A percentile compares a stretch with the other conserved stretches of the same genome.
Conservation (phyloP, 805 yeast species). For the Schwanniomyces pseudopolymorphus region DNA sequence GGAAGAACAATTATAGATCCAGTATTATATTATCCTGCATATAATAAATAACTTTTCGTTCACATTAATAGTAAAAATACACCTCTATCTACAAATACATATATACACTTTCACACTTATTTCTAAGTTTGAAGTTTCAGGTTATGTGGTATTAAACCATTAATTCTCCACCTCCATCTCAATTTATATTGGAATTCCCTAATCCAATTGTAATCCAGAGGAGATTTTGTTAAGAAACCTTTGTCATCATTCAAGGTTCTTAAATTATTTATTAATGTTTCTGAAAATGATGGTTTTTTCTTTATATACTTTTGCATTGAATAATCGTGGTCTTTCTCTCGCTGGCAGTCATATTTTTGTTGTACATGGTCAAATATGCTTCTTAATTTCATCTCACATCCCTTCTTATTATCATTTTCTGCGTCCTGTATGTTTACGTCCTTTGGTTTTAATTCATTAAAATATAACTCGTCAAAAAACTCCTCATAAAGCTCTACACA, state of each 20-base stretch:
- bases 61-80: neutral
- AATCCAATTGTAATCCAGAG: slow-evolving; percentile 12
- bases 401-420: neutral
- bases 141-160: slow-evolving; percentile 17
- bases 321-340: neutral
- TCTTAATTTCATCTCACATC: slow-evolving; percentile 11
- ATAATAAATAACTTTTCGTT: neutral
- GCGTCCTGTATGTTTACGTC: neutral
- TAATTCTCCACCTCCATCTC: slow-evolving; percentile 23
- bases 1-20: neutral
- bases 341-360: slow-evolving; percentile 13
- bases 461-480: slow-evolving; percentile 41
- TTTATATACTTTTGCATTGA: neutral
- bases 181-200: slow-evolving; percentile 14
- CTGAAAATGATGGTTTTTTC: slow-evolving; percentile 3
- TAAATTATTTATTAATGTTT: slow-evolving; percentile 1
- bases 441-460: slow-evolving; percentile 1
- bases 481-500: slow-evolving; percentile 60
- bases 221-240: neutral
- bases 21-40: neutral
- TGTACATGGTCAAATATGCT: slow-evolving; percentile 18
- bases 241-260: neutral
- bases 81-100: neutral
- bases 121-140: neutral
- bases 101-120: neutral